These are phyloP conservation scores for Diaporthe humulicola DNA, from an alignment of 2,329 filamentous ascomycete genomes.

Conservation along the genomic window DNA sequence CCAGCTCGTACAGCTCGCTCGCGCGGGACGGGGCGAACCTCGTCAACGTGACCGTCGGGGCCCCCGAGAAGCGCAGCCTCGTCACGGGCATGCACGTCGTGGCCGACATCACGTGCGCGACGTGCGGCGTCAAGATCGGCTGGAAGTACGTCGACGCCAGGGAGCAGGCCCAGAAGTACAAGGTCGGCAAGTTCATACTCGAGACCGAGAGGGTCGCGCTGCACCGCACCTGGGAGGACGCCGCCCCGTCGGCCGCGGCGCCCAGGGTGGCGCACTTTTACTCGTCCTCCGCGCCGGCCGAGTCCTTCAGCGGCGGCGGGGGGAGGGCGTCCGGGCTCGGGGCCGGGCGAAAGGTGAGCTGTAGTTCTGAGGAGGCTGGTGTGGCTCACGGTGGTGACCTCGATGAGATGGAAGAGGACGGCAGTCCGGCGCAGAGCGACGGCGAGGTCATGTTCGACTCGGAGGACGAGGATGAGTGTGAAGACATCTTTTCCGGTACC, in stretches of 20 bases:
- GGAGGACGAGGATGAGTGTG: slow-evolving; percentile 75
- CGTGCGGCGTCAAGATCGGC: slow-evolving; percentile 70
- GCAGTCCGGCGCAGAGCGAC: slow-evolving; percentile 36
- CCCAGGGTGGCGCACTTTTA: slow-evolving; percentile 33
- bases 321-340: slow-evolving; percentile 39
- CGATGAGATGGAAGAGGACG: slow-evolving; percentile 41
- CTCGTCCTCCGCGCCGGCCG: slow-evolving; percentile 38
- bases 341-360: slow-evolving; percentile 35
- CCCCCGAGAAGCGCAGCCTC: slow-evolving; percentile 67
- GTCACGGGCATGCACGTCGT: slow-evolving; percentile 75
- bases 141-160: slow-evolving; percentile 78
- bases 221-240: slow-evolving; percentile 67
- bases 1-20: slow-evolving; percentile 35
- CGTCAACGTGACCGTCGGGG: slow-evolving; percentile 68
- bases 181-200: slow-evolving; percentile 77
- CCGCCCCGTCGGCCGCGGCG: slow-evolving; percentile 33
- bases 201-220: slow-evolving; percentile 71
- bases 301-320: slow-evolving; percentile 14
- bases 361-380: slow-evolving; percentile 29
- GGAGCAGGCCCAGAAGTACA: slow-evolving; percentile 73
- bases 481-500: slow-evolving; percentile 73
- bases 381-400: slow-evolving; percentile 27
- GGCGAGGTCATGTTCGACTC: slow-evolving; percentile 69
- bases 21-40: slow-evolving; percentile 50
- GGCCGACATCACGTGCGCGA: slow-evolving; percentile 71